Percentiles rank a stretch among this genome's conserved stretches.
Evolutionary conservation across 2,329 filamentous ascomycete species (phyloP).

Genomic region (Colletotrichum orbiculare): DNA sequence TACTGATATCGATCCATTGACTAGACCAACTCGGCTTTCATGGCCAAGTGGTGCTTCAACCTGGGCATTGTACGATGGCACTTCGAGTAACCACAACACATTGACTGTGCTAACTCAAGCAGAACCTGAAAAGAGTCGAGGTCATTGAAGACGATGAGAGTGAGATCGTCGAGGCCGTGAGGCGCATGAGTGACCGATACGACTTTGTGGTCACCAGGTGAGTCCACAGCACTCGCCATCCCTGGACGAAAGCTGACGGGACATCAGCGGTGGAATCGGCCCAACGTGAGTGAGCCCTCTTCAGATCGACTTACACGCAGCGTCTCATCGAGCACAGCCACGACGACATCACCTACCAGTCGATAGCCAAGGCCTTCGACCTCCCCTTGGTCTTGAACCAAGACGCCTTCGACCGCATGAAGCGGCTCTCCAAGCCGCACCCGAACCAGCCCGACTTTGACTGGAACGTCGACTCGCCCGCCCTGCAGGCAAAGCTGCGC

Average conservation of each 20-base stretch:
- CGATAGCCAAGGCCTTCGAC: slow-evolving; percentile 89
- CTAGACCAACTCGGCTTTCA: slow-evolving; percentile 72
- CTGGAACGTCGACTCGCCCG: slow-evolving; percentile 86
- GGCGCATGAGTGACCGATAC: slow-evolving; percentile 87
- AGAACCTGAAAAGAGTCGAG: slow-evolving; percentile 85
- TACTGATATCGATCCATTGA: slow-evolving; percentile 35
- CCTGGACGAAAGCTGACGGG: slow-evolving; percentile 29
- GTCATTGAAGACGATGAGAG: slow-evolving; percentile 92
- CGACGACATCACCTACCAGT: slow-evolving; percentile 97
- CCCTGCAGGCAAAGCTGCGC: slow-evolving; percentile 82
- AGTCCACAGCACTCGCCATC: slow-evolving; percentile 5
- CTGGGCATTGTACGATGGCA: slow-evolving; percentile 65
- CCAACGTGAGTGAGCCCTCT: slow-evolving; percentile 75
- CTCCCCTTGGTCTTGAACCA: slow-evolving; percentile 82
- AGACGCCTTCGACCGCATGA: slow-evolving; percentile 84
- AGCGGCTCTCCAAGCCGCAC: slow-evolving; percentile 78
- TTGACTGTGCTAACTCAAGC: neutral
- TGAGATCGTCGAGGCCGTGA: slow-evolving; percentile 89
- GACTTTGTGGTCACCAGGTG: slow-evolving; percentile 92
- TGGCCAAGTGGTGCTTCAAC: slow-evolving; percentile 74
- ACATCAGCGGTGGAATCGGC: slow-evolving; percentile 83
- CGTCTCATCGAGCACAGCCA: slow-evolving; percentile 66
- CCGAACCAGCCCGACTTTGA: slow-evolving; percentile 79
- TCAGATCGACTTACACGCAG: neutral
- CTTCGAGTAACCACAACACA: neutral